Evolutionary conservation across 495 filamentous ascomycete species (phyloP).

Genomic region (Coniosporium apollinis): DNA sequence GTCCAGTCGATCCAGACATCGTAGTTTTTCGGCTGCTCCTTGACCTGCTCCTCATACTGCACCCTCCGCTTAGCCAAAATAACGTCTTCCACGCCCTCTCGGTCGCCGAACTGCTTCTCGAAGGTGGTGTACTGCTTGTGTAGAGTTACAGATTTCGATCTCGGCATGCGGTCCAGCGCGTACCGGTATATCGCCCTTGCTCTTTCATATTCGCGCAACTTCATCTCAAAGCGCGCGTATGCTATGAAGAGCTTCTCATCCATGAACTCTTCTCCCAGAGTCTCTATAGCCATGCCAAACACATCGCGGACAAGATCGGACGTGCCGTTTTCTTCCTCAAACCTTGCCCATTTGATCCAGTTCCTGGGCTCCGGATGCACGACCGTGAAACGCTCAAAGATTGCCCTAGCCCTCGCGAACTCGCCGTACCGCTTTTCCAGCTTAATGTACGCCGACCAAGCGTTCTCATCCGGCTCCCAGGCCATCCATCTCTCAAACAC

Average conservation of each 20-base stretch:
- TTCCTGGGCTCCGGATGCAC: constrained; percentile 92
- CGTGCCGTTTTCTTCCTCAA: constrained; percentile 89
- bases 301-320: constrained; percentile 85
- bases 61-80: constrained; percentile 84
- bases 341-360: constrained; percentile 97
- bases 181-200: constrained; percentile 96
- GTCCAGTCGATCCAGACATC: constrained; percentile 95
- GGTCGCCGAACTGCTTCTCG: constrained; percentile 94
- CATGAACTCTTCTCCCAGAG: constrained; percentile 87
- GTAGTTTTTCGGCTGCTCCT: constrained; percentile 82
- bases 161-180: constrained; percentile 76
- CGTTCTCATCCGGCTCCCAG: constrained; percentile 92
- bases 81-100: constrained; percentile 87
- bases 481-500: constrained; percentile 98
- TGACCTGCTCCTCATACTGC: constrained; percentile 86
- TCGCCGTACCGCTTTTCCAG: constrained; percentile 89
- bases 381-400: constrained; percentile 80
- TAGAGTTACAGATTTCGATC: constrained; percentile 66
- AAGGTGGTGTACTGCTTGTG: constrained; percentile 94
- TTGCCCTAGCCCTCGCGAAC: constrained; percentile 63
- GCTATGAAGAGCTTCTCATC: constrained; percentile 90
- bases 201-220: constrained; percentile 86
- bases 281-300: constrained; percentile 76
- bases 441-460: constrained; percentile 93
- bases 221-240: constrained; percentile 83